Conservation (phyloP, 805 yeast species). For the Sugiyamaella floridensis region DNA sequence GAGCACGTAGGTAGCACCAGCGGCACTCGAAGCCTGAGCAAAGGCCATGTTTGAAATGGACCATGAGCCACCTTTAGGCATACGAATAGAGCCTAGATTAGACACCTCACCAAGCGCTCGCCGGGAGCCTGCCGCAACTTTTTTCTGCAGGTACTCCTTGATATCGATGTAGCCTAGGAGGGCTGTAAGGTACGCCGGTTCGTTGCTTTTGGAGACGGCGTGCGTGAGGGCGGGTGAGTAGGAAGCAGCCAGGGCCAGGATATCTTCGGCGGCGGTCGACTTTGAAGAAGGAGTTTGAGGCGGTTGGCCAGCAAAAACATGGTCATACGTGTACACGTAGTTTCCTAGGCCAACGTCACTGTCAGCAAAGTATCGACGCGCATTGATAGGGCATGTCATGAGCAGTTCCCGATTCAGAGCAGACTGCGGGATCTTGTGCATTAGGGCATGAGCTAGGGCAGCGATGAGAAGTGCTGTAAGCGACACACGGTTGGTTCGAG, state of each 20-base stretch:
- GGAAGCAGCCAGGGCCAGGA: neutral
- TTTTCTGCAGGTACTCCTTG: slow-evolving; percentile 4
- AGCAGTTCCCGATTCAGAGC: slow-evolving; percentile 3
- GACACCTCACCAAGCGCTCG: slow-evolving; percentile 14
- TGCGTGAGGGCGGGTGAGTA: neutral
- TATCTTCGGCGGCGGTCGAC: neutral
- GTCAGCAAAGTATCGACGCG: slow-evolving; percentile 9
- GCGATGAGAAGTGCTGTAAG: slow-evolving; percentile 12
- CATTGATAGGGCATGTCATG: slow-evolving; percentile 14
- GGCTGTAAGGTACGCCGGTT: slow-evolving; percentile 6
- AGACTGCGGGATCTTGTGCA: neutral
- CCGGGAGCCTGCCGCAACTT: slow-evolving; percentile 3
- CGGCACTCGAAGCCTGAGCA: slow-evolving; percentile 13
- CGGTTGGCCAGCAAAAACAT: neutral
- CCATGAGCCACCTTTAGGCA: neutral
- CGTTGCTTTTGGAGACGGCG: neutral
- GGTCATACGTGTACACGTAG: slow-evolving; percentile 8
- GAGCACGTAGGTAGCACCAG: slow-evolving; percentile 11
- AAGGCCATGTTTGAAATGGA: slow-evolving; percentile 8
- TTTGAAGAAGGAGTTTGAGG: neutral
- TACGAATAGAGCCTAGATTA: slow-evolving; percentile 13
- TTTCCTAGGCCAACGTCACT: slow-evolving; percentile 10
- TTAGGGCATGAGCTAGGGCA: slow-evolving; percentile 6
- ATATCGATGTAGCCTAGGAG: slow-evolving; percentile 12
- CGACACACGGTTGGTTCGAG: slow-evolving; percentile 5